Evolutionary conservation across 495 filamentous ascomycete genomes (phyloP).

Genomic region (Xylaria nigripes): DNA sequence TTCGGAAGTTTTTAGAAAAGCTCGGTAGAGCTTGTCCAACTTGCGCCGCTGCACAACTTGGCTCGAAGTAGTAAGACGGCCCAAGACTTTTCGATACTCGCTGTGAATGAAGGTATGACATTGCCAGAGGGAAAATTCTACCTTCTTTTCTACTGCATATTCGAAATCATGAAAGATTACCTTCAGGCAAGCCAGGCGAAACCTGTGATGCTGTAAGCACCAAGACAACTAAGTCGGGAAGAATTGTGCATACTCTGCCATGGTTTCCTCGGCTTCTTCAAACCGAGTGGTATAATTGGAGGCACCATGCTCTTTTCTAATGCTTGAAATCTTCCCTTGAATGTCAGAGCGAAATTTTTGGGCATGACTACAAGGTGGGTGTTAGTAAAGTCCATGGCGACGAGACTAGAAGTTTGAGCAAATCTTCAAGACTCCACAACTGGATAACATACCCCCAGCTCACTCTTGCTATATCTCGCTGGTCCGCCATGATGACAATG

Average conservation of each 20-base stretch:
- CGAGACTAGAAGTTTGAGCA: background rate
- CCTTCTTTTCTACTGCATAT: slow-evolving; percentile 51
- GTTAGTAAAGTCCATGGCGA: slow-evolving; percentile 3
- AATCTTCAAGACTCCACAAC: background rate
- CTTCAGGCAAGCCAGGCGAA: slow-evolving; percentile 60
- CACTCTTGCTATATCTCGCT: slow-evolving; percentile 18
- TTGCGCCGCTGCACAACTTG: slow-evolving; percentile 71
- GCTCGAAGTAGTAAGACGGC: slow-evolving; percentile 37
- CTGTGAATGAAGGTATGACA: slow-evolving; percentile 68
- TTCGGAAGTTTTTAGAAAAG: slow-evolving; percentile 78
- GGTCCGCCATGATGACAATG: slow-evolving; percentile 17
- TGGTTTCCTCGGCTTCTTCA: slow-evolving; percentile 20
- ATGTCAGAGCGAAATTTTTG: slow-evolving; percentile 26
- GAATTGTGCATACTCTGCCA: slow-evolving; percentile 23
- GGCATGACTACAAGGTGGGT: slow-evolving; percentile 18
- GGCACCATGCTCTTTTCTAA: slow-evolving; percentile 19
- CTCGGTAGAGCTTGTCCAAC: slow-evolving; percentile 65
- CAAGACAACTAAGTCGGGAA: slow-evolving; percentile 4
- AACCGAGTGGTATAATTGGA: slow-evolving; percentile 23
- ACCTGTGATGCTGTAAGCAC: slow-evolving; percentile 39
- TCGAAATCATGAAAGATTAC: slow-evolving; percentile 68
- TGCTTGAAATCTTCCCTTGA: slow-evolving; percentile 16
- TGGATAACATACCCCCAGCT: slow-evolving; percentile 23
- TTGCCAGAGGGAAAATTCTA: slow-evolving; percentile 70
- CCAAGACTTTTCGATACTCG: slow-evolving; percentile 58